Conservation (phyloP, 371 early-diverging fungal genomes). For the Mortierella sp. region DNA sequence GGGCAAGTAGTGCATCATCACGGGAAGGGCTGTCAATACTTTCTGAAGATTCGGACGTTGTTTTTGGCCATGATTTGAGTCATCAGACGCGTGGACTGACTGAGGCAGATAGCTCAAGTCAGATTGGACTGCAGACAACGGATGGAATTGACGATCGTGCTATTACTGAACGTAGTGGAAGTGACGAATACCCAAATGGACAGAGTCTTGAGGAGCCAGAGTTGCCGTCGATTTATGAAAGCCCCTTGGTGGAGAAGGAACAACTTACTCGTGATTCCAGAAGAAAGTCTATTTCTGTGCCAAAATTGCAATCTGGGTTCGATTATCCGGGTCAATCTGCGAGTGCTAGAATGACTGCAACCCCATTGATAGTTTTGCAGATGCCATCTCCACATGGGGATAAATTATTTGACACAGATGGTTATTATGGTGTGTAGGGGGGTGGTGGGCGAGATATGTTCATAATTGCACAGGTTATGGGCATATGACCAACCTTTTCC, state of each 20-base stretch:
- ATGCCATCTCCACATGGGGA: conserved; percentile 2
- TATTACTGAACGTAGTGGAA: neutral
- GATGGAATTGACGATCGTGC: neutral
- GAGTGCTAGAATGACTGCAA: neutral
- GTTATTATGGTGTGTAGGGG: neutral
- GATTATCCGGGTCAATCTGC: conserved; percentile 10
- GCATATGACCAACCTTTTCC: neutral
- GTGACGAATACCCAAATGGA: neutral
- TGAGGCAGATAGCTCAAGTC: conserved; percentile 7
- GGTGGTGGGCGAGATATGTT: neutral
- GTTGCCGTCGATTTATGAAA: neutral
- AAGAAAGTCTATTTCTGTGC: conserved; percentile 7
- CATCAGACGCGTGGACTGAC: conserved; percentile 9
- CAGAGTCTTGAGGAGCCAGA: neutral
- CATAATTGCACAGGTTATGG: neutral
- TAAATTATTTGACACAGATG: neutral
- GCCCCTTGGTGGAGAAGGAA: neutral
- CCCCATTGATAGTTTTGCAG: neutral
- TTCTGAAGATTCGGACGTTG: conserved; percentile 17
- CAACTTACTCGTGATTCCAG: neutral
- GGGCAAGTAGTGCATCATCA: conserved; percentile 27
- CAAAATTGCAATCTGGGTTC: conserved; percentile 7
- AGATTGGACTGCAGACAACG: neutral
- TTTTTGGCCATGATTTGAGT: neutral
- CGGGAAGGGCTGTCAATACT: conserved; percentile 28